Percentiles rank a stretch among this genome's conserved stretches.
These are phyloP conservation scores for Theileria luwenshuni DNA, from an alignment of 169 alveolate species.

Conservation along the genomic window DNA sequence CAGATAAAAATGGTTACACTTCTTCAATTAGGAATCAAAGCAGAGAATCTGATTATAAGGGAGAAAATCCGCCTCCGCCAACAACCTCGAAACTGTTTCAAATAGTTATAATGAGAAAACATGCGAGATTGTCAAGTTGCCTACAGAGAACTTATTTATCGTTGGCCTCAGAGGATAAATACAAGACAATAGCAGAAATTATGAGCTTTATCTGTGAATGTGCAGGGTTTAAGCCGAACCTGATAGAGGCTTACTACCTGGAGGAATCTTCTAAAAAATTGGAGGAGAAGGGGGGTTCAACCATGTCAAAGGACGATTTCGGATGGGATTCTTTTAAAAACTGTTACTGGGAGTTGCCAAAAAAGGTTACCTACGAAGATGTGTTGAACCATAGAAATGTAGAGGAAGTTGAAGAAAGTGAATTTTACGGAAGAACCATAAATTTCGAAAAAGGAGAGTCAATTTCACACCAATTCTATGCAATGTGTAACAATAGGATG, in stretches of 20 bases:
- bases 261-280: background rate
- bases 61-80: background rate
- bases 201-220: constrained; percentile 63
- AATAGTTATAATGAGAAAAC: constrained; percentile 48
- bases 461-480: constrained; percentile 23
- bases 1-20: too few relatives aligned
- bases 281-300: background rate
- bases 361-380: constrained; percentile 7
- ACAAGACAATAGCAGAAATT: constrained; percentile 53
- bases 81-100: constrained; percentile 51
- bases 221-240: constrained; percentile 56
- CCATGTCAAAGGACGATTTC: background rate
- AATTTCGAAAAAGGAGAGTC: constrained; percentile 10
- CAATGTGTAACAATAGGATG: constrained; percentile 37
- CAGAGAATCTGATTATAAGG: background rate
- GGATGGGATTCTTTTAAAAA: constrained; percentile 19
- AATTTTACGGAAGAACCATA: constrained; percentile 3
- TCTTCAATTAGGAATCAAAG: background rate
- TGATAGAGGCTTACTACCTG: constrained; percentile 17
- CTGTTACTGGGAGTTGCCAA: constrained; percentile 5
- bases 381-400: background rate
- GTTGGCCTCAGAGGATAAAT: constrained; percentile 32
- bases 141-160: constrained; percentile 46
- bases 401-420: background rate
- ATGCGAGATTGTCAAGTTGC: constrained; percentile 52